These are phyloP conservation scores for Lachancea sp. DNA, from an alignment of 805 yeast genomes.

Conservation along the genomic window DNA sequence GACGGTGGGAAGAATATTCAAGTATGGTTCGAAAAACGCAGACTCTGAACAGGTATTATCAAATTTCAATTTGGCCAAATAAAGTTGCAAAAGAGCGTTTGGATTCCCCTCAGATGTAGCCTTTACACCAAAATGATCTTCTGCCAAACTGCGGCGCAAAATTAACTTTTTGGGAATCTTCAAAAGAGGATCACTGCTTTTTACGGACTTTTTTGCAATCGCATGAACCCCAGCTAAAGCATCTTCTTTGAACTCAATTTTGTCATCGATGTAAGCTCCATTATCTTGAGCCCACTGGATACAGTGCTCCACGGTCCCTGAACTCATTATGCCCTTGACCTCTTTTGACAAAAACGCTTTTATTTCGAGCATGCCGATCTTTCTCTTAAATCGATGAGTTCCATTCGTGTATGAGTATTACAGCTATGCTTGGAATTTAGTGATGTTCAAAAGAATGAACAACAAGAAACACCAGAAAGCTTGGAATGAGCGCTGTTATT, in stretches of 20 bases:
- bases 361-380: neutral
- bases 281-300: conserved; percentile 36
- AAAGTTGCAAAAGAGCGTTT: conserved; percentile 34
- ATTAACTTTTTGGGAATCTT: conserved; percentile 36
- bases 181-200: conserved; percentile 25
- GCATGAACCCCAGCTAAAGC: conserved; percentile 34
- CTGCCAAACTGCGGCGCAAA: conserved; percentile 35
- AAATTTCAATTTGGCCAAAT: conserved; percentile 40
- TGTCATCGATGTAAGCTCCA: conserved; percentile 35
- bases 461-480: too few species aligned
- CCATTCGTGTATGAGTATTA: too few species aligned
- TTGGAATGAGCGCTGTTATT: too few species aligned
- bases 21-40: conserved; percentile 36
- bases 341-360: neutral
- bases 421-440: too few species aligned
- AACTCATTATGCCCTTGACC: neutral
- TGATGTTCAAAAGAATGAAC: too few species aligned
- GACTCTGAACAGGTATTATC: conserved; percentile 21
- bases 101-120: conserved; percentile 16
- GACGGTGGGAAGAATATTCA: conserved; percentile 42
- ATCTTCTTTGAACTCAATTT: conserved; percentile 31
- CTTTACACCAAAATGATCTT: conserved; percentile 20
- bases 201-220: conserved; percentile 13
- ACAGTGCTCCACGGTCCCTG: conserved; percentile 15
- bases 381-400: neutral